Percentiles rank a stretch among this genome's conserved stretches.
Evolutionary conservation across 2,329 filamentous ascomycete species (phyloP).

Genomic region (Mariannaea sp.): DNA sequence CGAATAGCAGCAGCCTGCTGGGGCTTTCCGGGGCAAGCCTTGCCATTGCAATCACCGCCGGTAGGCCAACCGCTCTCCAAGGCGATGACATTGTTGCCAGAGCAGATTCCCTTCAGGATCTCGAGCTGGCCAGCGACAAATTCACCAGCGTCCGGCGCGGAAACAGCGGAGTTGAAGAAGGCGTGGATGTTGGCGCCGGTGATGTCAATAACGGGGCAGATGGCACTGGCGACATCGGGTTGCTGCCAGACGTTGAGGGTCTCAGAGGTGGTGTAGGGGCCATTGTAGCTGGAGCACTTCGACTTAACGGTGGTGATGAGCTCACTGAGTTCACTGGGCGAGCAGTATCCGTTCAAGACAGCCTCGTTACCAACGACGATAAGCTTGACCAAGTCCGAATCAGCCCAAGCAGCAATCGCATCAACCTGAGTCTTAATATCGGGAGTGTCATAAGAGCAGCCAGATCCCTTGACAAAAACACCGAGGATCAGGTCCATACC

Average conservation of each 20-base stretch:
- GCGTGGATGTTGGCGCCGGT: slow-evolving; percentile 88
- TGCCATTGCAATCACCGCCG: slow-evolving; percentile 70
- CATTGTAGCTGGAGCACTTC: slow-evolving; percentile 74
- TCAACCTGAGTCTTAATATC: slow-evolving; percentile 74
- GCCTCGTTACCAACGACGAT: slow-evolving; percentile 92
- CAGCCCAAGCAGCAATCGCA: slow-evolving; percentile 71
- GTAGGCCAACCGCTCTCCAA: slow-evolving; percentile 92
- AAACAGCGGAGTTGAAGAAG: slow-evolving; percentile 81
- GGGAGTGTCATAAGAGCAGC: slow-evolving; percentile 60
- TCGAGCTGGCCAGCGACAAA: slow-evolving; percentile 78
- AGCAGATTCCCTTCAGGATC: slow-evolving; percentile 72
- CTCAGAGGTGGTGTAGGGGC: slow-evolving; percentile 83
- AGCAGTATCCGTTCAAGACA: slow-evolving; percentile 74
- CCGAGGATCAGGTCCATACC: slow-evolving; percentile 83
- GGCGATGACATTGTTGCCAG: slow-evolving; percentile 74
- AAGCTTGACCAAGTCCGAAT: slow-evolving; percentile 78
- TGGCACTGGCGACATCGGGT: slow-evolving; percentile 55
- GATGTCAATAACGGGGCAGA: slow-evolving; percentile 79
- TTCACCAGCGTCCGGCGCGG: slow-evolving; percentile 68
- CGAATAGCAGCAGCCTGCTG: slow-evolving; percentile 76
- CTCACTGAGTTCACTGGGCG: slow-evolving; percentile 64
- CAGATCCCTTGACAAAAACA: slow-evolving; percentile 76
- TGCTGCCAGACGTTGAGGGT: slow-evolving; percentile 78
- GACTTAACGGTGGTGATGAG: slow-evolving; percentile 73
- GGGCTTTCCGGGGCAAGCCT: slow-evolving; percentile 66